phyloP scores from a whole-genome alignment of 2,329 filamentous ascomycete genomes.

The Blumeria graminis region DNA sequence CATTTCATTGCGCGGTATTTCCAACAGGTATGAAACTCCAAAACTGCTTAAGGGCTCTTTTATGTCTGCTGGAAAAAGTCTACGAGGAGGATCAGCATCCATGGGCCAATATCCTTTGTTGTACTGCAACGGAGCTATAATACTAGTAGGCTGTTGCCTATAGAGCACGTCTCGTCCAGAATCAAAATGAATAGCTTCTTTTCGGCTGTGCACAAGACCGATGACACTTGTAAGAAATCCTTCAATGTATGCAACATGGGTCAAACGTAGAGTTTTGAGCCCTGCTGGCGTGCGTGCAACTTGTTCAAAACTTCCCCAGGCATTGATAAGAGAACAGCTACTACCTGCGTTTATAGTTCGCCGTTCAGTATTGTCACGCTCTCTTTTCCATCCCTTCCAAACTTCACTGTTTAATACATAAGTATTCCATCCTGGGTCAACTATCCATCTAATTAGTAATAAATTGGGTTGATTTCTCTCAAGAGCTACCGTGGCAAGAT shows the following conservation, averaged over 20 bases:
- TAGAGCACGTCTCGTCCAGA: too few species aligned
- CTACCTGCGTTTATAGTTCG: not conserved
- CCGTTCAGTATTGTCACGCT: not conserved
- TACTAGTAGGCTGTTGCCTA: too few species aligned
- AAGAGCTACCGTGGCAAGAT: too few species aligned
- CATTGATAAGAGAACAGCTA: too few species aligned
- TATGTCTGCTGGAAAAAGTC: too few species aligned
- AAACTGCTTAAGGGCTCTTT: too few species aligned
- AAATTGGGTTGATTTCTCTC: not conserved
- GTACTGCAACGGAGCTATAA: too few species aligned
- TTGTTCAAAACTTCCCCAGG: not conserved
- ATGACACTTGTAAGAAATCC: conserved; percentile 1
- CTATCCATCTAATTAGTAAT: not conserved
- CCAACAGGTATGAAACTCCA: too few species aligned
- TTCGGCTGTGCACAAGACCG: not conserved
- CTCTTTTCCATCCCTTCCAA: not conserved
- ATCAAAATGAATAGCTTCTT: too few species aligned
- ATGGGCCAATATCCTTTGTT: too few species aligned
- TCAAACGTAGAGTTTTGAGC: not conserved
- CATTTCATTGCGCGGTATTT: too few species aligned
- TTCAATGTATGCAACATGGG: not conserved
- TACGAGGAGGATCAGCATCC: too few species aligned
- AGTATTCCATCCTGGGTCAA: not conserved
- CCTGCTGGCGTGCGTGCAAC: not conserved
- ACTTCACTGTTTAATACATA: not conserved